Evolutionary conservation across 1,139 yeast species (phyloP).

Genomic region (Debaryomyces psychrophilus): DNA sequence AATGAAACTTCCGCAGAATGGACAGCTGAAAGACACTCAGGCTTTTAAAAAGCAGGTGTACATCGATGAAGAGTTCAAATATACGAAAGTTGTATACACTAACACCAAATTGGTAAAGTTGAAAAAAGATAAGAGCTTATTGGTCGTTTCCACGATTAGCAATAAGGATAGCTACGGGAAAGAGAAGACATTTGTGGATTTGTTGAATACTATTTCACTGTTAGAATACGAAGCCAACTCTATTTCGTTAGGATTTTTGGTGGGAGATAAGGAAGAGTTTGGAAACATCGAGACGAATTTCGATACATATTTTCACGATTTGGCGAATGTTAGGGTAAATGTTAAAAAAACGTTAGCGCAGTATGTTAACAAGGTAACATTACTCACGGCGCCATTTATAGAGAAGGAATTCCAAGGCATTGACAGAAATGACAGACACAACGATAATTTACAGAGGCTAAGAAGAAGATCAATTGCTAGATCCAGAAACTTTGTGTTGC

Average conservation of each 20-base stretch:
- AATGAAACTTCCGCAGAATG: neutral
- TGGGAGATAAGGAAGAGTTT: slow-evolving; percentile 31
- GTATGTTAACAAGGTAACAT: slow-evolving; percentile 25
- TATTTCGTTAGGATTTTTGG: slow-evolving; percentile 34
- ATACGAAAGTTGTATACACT: slow-evolving; percentile 15
- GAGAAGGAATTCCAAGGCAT: slow-evolving; percentile 26
- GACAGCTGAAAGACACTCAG: neutral
- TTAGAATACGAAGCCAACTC: slow-evolving; percentile 20
- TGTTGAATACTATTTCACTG: slow-evolving; percentile 26
- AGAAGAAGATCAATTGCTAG: slow-evolving; percentile 40
- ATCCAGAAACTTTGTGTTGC: slow-evolving; percentile 39
- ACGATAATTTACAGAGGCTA: slow-evolving; percentile 32
- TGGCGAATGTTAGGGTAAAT: neutral
- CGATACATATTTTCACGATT: slow-evolving; percentile 16
- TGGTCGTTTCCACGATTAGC: slow-evolving; percentile 30
- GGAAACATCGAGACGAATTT: slow-evolving; percentile 21
- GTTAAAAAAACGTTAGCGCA: slow-evolving; percentile 4
- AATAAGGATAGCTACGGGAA: slow-evolving; percentile 32
- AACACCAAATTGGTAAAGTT: slow-evolving; percentile 11
- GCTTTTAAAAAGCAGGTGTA: slow-evolving; percentile 5
- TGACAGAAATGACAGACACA: slow-evolving; percentile 32
- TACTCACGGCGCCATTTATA: slow-evolving; percentile 38
- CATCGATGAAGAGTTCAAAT: slow-evolving; percentile 16
- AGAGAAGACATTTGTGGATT: slow-evolving; percentile 26
- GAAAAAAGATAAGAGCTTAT: slow-evolving; percentile 20